Percentiles rank a stretch among this genome's conserved stretches.
Conservation (phyloP, 1,284 basidiomycete genomes). For the Apiotrichum montevideense region DNA sequence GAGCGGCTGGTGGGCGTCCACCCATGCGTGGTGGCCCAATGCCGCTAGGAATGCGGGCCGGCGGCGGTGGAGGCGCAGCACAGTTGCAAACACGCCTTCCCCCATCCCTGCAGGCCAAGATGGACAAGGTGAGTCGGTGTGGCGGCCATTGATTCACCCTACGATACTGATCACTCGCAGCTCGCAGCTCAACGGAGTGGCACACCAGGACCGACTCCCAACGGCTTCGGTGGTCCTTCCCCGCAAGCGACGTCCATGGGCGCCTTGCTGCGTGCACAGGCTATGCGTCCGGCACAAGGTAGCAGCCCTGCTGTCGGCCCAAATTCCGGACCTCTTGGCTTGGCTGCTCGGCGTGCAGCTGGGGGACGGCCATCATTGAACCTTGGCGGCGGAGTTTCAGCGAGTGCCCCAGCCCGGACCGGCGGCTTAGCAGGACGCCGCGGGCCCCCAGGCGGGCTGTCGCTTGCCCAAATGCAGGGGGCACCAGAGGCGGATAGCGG, state of each 20-base stretch:
- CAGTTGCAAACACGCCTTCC: conserved; percentile 54
- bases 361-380: conserved; percentile 29
- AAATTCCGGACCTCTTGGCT: conserved; percentile 37
- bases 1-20: not conserved
- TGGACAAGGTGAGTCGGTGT: conserved; percentile 55
- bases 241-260: conserved; percentile 40
- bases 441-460: conserved; percentile 42
- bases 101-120: conserved; percentile 83
- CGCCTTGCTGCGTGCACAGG: conserved; percentile 39
- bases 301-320: conserved; percentile 23
- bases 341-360: conserved; percentile 40
- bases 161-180: not conserved
- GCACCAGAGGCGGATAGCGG: not conserved
- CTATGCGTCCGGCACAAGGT: conserved; percentile 19
- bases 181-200: conserved; percentile 14
- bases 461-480: conserved; percentile 18
- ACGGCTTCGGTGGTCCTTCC: conserved; percentile 16
- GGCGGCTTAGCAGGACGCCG: conserved; percentile 34
- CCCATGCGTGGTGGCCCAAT: conserved; percentile 4
- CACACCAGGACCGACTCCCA: conserved; percentile 7
- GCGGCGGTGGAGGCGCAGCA: not conserved
- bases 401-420: no score
- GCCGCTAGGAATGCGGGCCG: conserved; percentile 33
- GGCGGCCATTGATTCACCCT: not conserved
- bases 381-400: conserved; percentile 16